Evolutionary conservation across 371 early-diverging fungal genomes (phyloP).

Genomic region (Mucor piriformis): DNA sequence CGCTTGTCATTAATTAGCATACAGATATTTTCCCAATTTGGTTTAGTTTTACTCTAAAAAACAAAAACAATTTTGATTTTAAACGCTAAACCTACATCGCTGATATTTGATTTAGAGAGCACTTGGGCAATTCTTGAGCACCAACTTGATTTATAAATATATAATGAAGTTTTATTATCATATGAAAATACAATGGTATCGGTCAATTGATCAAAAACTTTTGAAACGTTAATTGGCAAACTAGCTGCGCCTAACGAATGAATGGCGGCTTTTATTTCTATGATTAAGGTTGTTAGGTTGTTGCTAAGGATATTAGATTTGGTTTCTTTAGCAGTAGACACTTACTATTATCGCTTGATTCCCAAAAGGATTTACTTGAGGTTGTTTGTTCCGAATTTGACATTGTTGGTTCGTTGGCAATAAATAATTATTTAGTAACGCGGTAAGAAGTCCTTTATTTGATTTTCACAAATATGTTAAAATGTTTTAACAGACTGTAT

Average conservation of each 20-base stretch:
- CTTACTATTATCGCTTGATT: conserved; percentile 8
- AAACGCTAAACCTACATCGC: conserved; percentile 2
- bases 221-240: conserved; percentile 8
- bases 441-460: not conserved
- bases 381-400: conserved; percentile 1
- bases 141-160: conserved; percentile 8
- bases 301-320: conserved; percentile 10
- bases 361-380: conserved; percentile 7
- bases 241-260: conserved; percentile 9
- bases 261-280: conserved; percentile 10
- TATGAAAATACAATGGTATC: conserved; percentile 12
- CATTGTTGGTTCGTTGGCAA: conserved; percentile 2
- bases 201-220: conserved; percentile 13
- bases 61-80: not conserved
- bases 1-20: conserved; percentile 8
- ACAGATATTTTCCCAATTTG: conserved; percentile 10
- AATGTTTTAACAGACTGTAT: too few relatives aligned
- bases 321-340: conserved; percentile 5
- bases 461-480: too few relatives aligned
- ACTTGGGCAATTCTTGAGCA: conserved; percentile 4
- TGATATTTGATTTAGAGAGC: conserved; percentile 6
- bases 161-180: conserved; percentile 3
- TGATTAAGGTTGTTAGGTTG: conserved; percentile 4
- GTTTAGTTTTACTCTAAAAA: conserved; percentile 8
- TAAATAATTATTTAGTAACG: conserved; percentile 5